A percentile compares a stretch with the other conserved stretches of the same genome.
phyloP scores from a whole-genome alignment of 2,329 filamentous ascomycete genomes.

The Ceratocystis albifundus region DNA sequence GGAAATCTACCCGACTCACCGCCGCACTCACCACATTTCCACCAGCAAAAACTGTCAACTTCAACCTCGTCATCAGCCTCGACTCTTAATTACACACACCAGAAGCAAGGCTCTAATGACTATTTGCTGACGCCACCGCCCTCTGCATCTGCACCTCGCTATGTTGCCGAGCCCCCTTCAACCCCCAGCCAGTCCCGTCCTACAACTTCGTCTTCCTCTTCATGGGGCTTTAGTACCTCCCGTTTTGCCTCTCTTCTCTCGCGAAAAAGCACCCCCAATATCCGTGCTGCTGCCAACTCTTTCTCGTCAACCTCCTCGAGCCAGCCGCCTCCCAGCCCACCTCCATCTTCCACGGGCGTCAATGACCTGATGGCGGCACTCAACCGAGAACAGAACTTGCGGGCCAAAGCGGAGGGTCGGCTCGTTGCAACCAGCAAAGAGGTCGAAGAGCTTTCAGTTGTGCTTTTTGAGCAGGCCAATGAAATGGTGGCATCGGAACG shows the following conservation, averaged over 20 bases:
- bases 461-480: slow-evolving; percentile 71
- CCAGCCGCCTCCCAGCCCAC: slow-evolving; percentile 21
- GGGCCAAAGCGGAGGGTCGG: slow-evolving; percentile 56
- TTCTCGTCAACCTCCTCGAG: slow-evolving; percentile 33
- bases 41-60: slow-evolving; percentile 58
- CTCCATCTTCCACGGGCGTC: slow-evolving; percentile 26
- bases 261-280: slow-evolving; percentile 38
- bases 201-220: slow-evolving; percentile 35
- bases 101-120: slow-evolving; percentile 26
- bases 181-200: slow-evolving; percentile 26
- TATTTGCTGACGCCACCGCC: slow-evolving; percentile 26
- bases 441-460: slow-evolving; percentile 65
- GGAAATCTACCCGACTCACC: slow-evolving; percentile 35
- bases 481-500: slow-evolving; percentile 76
- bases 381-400: slow-evolving; percentile 52
- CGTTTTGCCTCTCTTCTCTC: slow-evolving; percentile 37
- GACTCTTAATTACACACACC: slow-evolving; percentile 24
- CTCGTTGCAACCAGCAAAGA: slow-evolving; percentile 56
- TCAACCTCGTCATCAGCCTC: slow-evolving; percentile 51
- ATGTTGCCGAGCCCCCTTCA: slow-evolving; percentile 25
- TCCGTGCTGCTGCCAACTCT: slow-evolving; percentile 26
- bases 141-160: slow-evolving; percentile 19
- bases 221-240: slow-evolving; percentile 36
- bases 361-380: slow-evolving; percentile 50
- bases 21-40: slow-evolving; percentile 29